Evolutionary conservation across 352 stramenopile species (phyloP), one percentile per base, ranked within the genome.

Genomic region (Thraustochytrium striatum): DNA sequence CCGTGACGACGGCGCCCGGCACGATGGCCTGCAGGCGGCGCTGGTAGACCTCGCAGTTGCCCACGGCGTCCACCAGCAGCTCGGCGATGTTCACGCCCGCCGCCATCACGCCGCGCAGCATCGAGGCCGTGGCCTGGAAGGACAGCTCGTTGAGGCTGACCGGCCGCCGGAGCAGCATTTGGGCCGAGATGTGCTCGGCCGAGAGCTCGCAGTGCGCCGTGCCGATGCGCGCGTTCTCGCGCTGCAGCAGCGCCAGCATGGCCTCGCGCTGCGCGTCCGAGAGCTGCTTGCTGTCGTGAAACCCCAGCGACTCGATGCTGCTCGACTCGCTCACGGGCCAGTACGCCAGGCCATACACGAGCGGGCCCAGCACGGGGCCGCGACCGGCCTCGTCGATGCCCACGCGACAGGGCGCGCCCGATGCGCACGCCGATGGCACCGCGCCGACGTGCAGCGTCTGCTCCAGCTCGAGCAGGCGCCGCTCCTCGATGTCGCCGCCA

Each of bases 1-100:
- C 94, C 41, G 91, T 88, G 82, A 98, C 97, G 72, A 91, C 84
- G 83, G 97, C 96, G 30, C 84, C 88, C 32, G 89, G 88, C 36
- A 70, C 70, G 11, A 72, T 30, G 81, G 94, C 93, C 58, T 94
- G 93, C 57, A 98, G 83, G 81, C 94, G 95, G 25, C 72, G 89
- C 86, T 93, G 87, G 81, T 98, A 98, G 82, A 85, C 91, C 2
- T 88, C 86, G 36, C 92, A 87, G 83, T 97, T 91, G 28, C 93
- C 93, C 28, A 98, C 93, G 11, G 94, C 97, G 85, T 98, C 94
- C 68, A 98, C 94, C 62, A 92, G 97, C 61, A 96, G 90, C 57
- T 96, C 86, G 39, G 87, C 89, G 8, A 96, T 87, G 21, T 91
- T 89, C 1, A 93, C 89, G 44, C 91, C 92, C 47, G 91, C 89